Evolutionary conservation across 208 protist species (phyloP), one percentile per base, ranked within the genome.

Genomic region (Leishmania lainsoni): DNA sequence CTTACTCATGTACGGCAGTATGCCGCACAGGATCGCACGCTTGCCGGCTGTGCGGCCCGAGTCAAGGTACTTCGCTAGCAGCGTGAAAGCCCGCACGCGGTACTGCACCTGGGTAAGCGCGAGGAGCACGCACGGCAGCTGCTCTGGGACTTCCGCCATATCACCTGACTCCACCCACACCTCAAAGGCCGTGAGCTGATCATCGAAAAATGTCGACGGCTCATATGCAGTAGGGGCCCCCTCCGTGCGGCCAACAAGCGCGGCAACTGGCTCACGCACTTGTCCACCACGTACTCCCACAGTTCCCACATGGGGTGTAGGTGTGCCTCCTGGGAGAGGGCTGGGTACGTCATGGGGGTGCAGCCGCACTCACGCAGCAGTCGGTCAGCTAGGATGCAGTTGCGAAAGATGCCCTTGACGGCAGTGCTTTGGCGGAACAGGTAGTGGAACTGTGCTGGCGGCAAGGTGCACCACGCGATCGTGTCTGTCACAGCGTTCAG

Each of bases 401-500:
- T 99, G 74, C 99, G 92, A 85, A 99, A 99, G 5, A 99, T 83
- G 5, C 93, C 84, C 20, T 96, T 94, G 8, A 99, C 96, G 9
- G 99, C 90, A 1, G 99, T 83, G 85, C 99, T 99, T 69, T 99
- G 97, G 20, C 98, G 93, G 83, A 99, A 99, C 16, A 99, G 85
- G 75, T 93, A 91, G 86, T 99, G 94, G 85, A 99, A 99, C 63
- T 98, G 89, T 8, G 93, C 80, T 39, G 90, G 86, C 42, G 95
- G 89, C 59, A 99, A 78, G 3, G 98, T 95, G 83, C 97, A 99
- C 99, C 99, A 99, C 39, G 99, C 99, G 73, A 99, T 99, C 1
- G 99, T 99, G 87, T 99, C 99, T 1, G 99, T 99, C 52, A 99
- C 93, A 3, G 99, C 98, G 20, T 96, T 99, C 75, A 99, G 99